Base-by-base conservation (phyloP, 495 filamentous ascomycete genomes). In the Bacidia gigantensis region DNA sequence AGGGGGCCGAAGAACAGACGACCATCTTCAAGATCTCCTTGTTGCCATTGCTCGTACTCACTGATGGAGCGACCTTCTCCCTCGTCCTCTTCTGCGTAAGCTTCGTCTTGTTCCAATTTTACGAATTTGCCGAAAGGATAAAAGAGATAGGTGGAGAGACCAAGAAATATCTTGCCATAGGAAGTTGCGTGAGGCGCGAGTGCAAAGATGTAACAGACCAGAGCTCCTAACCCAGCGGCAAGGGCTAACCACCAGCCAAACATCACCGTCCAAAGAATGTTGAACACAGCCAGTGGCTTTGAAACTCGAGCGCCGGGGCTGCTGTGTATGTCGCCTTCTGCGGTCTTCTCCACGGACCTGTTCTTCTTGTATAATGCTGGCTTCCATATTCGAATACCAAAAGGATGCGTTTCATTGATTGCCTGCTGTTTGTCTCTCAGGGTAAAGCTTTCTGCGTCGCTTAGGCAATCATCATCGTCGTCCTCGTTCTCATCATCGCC, bases 1-100 rank as follows among this genome's bases (percentile, higher is more conserved):
- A 77, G 67, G 14, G 92, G 92, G 3, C 92, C 93, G 64, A 99
- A 99, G 72, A 97, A 97, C 9, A 96, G 77, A 12, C 89, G 75
- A 2, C 92, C 92, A 66, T 95, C 86, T 66, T 99, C 92, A 32
- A 99, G 70, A 63, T 99, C 92, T 35, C 92, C 92, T 59, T 83
- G 94, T 64, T 99, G 92, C 92, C 92, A 99, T 64, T 94, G 89
- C 64, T 97, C 92, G 66, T 99, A 99, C 67, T 99, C 92, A 62
- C 87, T 94, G 64, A 99, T 96, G 65, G 89, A 97, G 60, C 92
- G 78, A n/a, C 93, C 92, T 68, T 99, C 92, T n/a, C 89, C 93
- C 61, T 94, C 81, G 64, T 99, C 92, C 65, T 99, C 92, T 58
- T 97, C 87, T 21, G 87, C 76, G 64, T 99, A 99, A 26, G 83